Evolutionary conservation across 1,284 basidiomycete species (phyloP).

Genomic region (Ustilago trichophora): DNA sequence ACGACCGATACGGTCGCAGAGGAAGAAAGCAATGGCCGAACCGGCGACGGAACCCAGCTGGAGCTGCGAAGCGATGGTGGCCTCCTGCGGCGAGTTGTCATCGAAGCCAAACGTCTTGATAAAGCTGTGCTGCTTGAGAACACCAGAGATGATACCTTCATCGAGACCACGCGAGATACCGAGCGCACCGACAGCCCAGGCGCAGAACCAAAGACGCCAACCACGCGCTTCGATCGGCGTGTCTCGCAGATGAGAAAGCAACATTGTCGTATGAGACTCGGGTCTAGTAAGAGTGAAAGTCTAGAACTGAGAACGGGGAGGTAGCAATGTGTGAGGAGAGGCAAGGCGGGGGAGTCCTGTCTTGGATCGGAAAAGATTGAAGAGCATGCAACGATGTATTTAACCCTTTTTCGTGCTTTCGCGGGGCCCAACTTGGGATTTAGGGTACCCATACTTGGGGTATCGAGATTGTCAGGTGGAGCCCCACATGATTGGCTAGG

Average conservation of each 20-base stretch:
- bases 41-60: slow-evolving; percentile 49
- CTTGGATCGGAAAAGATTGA: neutral
- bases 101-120: slow-evolving; percentile 40
- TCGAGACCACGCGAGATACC: slow-evolving; percentile 52
- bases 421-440: no score
- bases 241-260: slow-evolving; percentile 40
- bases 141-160: slow-evolving; percentile 50
- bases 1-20: slow-evolving; percentile 48
- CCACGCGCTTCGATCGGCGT: slow-evolving; percentile 41
- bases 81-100: slow-evolving; percentile 40
- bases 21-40: slow-evolving; percentile 52
- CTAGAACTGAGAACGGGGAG: no score
- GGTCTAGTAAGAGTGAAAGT: no score
- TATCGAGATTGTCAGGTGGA: neutral
- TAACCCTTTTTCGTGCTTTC: neutral
- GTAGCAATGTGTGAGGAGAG: no score
- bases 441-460: neutral
- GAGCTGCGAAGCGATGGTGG: slow-evolving; percentile 48
- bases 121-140: slow-evolving; percentile 42
- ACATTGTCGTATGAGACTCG: slow-evolving; percentile 18
- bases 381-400: neutral
- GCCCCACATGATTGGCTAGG: slow-evolving; percentile 3
- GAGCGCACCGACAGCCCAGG: slow-evolving; percentile 41
- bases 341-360: neutral
- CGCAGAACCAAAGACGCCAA: slow-evolving; percentile 42